Percentiles rank a stretch among this genome's conserved stretches.
Evolutionary conservation across 441 rosid genomes (phyloP).

Genomic region (Macaranga tanarius): DNA sequence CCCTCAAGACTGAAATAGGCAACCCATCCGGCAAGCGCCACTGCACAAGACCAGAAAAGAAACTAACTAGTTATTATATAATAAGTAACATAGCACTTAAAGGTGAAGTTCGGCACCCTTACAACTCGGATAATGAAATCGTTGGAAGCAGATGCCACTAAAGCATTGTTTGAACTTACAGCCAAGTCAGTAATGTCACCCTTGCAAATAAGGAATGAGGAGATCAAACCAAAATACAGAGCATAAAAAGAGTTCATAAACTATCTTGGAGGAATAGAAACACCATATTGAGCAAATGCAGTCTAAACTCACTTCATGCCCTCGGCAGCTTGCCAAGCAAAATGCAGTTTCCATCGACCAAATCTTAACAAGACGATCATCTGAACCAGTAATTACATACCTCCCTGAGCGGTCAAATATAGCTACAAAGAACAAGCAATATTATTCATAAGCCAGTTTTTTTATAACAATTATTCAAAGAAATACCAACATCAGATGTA

Average conservation of each 20-base stretch:
- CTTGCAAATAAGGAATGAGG: conserved; percentile 47
- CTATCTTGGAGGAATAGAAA: not conserved
- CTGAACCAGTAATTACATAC: conserved; percentile 95
- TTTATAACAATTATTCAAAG: not conserved
- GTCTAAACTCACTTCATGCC: conserved; percentile 85
- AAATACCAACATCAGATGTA: not conserved
- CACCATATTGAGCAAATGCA: conserved; percentile 20
- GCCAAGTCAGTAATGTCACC: conserved; percentile 99
- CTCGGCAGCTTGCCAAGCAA: conserved; percentile 99
- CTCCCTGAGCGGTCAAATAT: conserved; percentile 96
- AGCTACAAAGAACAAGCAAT: conserved; percentile 56
- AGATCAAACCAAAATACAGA: conserved; percentile 23
- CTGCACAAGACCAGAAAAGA: conserved; percentile 44
- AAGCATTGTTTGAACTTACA: conserved; percentile 83
- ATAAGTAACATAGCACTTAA: conserved; percentile 17
- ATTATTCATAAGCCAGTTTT: conserved; percentile 3
- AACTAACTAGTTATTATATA: conserved; percentile 11
- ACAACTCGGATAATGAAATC: conserved; percentile 91
- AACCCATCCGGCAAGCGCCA: conserved; percentile 99
- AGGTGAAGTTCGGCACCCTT: conserved; percentile 39
- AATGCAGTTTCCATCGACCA: conserved; percentile 99
- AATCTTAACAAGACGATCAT: conserved; percentile 98
- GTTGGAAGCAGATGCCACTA: conserved; percentile 97
- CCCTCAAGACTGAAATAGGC: conserved; percentile 89
- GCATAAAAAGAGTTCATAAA: conserved; percentile 12